These are phyloP conservation scores for Pyrrhoderma noxium DNA, from an alignment of 1,284 basidiomycete genomes.

Conservation along the genomic window DNA sequence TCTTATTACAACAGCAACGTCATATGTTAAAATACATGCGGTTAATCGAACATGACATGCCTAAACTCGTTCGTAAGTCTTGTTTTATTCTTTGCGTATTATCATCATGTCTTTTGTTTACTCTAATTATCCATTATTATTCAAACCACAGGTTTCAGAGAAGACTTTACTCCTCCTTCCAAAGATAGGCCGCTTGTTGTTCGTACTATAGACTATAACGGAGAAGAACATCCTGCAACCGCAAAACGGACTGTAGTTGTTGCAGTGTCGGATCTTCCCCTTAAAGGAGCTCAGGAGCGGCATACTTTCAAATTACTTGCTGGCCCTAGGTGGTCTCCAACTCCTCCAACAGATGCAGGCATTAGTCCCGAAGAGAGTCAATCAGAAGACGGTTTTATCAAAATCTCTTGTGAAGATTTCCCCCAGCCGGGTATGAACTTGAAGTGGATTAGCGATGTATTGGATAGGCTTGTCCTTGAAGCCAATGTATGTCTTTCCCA, in stretches of 20 bases:
- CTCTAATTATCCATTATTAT: too few species aligned
- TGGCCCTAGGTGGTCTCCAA: conserved; percentile 74
- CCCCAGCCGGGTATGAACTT: conserved; percentile 73
- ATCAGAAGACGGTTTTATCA: conserved; percentile 70
- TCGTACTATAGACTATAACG: conserved; percentile 70
- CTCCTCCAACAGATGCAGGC: conserved; percentile 63
- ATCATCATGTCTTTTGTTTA: neutral
- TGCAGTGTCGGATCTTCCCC: conserved; percentile 63
- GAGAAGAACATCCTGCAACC: conserved; percentile 62
- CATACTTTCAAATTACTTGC: conserved; percentile 80
- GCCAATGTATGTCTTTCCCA: conserved; percentile 57
- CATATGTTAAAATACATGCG: conserved; percentile 67
- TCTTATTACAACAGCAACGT: conserved; percentile 62
- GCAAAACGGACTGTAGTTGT: conserved; percentile 67
- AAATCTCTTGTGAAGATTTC: conserved; percentile 82
- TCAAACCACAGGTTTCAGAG: conserved; percentile 60
- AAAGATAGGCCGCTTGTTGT: conserved; percentile 54
- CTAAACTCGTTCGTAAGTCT: conserved; percentile 69
- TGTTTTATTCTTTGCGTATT: neutral
- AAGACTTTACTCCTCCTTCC: conserved; percentile 64
- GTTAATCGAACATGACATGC: conserved; percentile 79
- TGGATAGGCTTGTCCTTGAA: conserved; percentile 63
- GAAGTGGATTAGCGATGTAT: conserved; percentile 76
- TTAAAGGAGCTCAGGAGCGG: conserved; percentile 52
- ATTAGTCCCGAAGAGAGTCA: conserved; percentile 33